Base-by-base conservation (phyloP, 805 yeast genomes). In the Ogataea henricii region DNA sequence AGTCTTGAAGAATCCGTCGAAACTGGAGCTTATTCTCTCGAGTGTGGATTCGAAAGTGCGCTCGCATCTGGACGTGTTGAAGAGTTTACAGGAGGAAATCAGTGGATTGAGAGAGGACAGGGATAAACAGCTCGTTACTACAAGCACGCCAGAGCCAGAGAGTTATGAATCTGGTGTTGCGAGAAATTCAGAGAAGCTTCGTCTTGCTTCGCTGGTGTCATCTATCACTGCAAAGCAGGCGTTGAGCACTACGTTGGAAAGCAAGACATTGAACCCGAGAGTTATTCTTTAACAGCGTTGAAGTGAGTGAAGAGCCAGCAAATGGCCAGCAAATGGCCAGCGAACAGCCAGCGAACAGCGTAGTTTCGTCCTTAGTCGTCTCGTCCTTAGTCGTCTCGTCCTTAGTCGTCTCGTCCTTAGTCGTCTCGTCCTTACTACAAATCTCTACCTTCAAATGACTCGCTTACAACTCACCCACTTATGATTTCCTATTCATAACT, bases 1-100 rank as follows among this genome's bases (percentile, higher is more conserved):
- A 13, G 39, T 73, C 6, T 41, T 64, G 7, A 45, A 56, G 4
- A 55, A 56, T 34, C 66, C 69, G 21, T 36, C 47, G 12, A 56
- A 56, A 9, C 54, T 74, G 32, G 58, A 59, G n/a, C 44, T 48
- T 10, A 38, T 69, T 18, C 41, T 72, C 5, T 53, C 62, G 4
- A 54, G 54, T 13, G 44, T 68, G 17, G 67, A 67, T 42, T 39
- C 57, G 17, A 56, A 54, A 45, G 37, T 63, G 14, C 55, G 59
- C 30, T 16, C 35, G 2, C 54, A 55, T 22, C 41, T 52, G 23
- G 58, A 56, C 33, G 36, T 36, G 2, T 17, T 63, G 12, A 52
- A 49, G 43, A 47, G 48, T 10, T 42, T 65, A 12, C 54, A 59
- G 29, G 38, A 33, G 3, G 59, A 59, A 17, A 23, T 54, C 29